A percentile compares a stretch with the other conserved stretches of the same genome.
phyloP scores from a whole-genome alignment of 1,139 yeast genomes.

The Geotrichum restrictum region DNA sequence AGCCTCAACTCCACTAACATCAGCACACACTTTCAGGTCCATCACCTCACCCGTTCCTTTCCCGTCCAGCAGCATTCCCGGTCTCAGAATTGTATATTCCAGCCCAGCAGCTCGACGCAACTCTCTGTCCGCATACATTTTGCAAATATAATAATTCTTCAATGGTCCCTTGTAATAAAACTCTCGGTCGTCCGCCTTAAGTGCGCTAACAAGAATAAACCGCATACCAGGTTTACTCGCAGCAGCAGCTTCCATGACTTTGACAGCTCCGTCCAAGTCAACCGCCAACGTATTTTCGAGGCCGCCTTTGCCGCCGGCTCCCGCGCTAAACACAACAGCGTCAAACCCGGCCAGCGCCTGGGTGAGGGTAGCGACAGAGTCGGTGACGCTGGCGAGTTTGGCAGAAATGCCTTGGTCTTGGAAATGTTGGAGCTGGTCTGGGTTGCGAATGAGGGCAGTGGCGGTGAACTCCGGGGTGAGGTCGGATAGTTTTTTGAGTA shows the following conservation, averaged over 20 bases:
- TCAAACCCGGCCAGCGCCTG: conserved; percentile 47
- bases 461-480: conserved; percentile 38
- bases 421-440: conserved; percentile 45
- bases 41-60: conserved; percentile 41
- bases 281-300: conserved; percentile 48
- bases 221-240: conserved; percentile 44
- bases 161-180: conserved; percentile 39
- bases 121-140: conserved; percentile 54
- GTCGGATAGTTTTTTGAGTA: conserved; percentile 37
- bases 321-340: conserved; percentile 60
- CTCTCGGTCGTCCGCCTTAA: conserved; percentile 50
- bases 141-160: conserved; percentile 49
- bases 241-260: conserved; percentile 54
- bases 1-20: background rate
- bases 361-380: conserved; percentile 39
- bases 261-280: conserved; percentile 61
- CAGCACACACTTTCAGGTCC: conserved; percentile 4
- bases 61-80: conserved; percentile 45
- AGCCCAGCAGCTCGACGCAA: conserved; percentile 40
- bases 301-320: conserved; percentile 55
- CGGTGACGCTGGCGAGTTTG: conserved; percentile 41
- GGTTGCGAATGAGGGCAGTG: conserved; percentile 51
- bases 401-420: conserved; percentile 41
- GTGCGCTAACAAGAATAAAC: conserved; percentile 54
- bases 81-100: conserved; percentile 53